Evolutionary conservation across 2,329 filamentous ascomycete species (phyloP).

Genomic region (Trichoderma afroharzianum): DNA sequence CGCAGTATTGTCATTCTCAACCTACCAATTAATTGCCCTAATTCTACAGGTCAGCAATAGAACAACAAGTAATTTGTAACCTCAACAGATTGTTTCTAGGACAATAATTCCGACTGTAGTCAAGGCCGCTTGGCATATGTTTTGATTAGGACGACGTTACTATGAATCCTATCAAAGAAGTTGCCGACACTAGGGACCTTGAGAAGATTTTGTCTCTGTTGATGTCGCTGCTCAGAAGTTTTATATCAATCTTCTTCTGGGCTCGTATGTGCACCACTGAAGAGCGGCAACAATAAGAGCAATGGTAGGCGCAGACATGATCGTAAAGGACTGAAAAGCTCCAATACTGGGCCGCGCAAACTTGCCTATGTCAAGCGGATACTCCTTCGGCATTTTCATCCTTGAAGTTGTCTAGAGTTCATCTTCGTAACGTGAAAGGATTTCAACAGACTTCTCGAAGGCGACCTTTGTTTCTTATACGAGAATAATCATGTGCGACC

Average conservation of each 20-base stretch:
- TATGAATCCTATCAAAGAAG: neutral
- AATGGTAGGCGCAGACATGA: neutral
- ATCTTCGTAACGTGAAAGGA: neutral
- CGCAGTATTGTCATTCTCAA: neutral
- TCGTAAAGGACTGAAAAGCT: neutral
- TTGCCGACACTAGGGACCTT: neutral
- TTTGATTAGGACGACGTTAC: neutral
- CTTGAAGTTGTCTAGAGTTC: neutral
- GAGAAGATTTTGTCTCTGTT: neutral
- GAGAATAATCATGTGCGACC: neutral
- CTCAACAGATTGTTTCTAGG: neutral
- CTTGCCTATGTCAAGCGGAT: neutral
- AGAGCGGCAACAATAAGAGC: neutral
- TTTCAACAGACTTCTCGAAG: neutral
- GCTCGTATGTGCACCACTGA: neutral
- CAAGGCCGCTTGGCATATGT: neutral
- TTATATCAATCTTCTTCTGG: neutral
- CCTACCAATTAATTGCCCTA: neutral
- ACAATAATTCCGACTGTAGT: neutral
- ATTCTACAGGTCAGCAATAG: neutral
- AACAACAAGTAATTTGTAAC: neutral
- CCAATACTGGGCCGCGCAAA: neutral
- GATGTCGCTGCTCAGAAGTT: neutral
- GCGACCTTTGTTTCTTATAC: neutral
- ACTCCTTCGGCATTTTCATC: neutral